Conservation (phyloP, 345 rosid genomes). For the Populus davidiana region DNA sequence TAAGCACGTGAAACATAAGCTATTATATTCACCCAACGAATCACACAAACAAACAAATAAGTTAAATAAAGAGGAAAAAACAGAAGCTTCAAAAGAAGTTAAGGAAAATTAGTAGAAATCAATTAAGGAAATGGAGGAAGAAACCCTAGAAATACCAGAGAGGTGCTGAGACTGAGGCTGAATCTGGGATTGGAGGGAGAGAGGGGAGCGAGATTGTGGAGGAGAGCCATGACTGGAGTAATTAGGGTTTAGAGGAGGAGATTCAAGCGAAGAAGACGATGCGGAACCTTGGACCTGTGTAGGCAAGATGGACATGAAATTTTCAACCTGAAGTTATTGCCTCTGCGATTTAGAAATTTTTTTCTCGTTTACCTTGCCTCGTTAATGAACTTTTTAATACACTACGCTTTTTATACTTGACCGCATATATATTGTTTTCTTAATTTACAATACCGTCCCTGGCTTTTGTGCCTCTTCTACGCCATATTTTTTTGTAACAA, state of each 20-base stretch:
- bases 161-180: background rate
- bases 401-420: too few species aligned
- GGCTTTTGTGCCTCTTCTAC: background rate
- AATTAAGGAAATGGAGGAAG: background rate
- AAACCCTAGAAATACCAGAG: slow-evolving; percentile 7
- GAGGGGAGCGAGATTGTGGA: slow-evolving; percentile 11
- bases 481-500: background rate
- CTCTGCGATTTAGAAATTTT: too few species aligned
- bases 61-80: background rate
- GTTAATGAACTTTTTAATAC: too few species aligned
- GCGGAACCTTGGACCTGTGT: slow-evolving; percentile 51
- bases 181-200: slow-evolving; percentile 25
- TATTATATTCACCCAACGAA: too few species aligned
- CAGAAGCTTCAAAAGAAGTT: background rate
- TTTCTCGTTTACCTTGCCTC: too few species aligned
- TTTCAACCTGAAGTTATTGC: background rate
- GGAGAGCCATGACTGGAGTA: slow-evolving; percentile 52
- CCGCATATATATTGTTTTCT: background rate
- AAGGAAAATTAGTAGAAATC: background rate
- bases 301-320: slow-evolving; percentile 99
- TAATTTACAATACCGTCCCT: background rate
- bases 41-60: background rate
- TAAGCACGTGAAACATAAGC: too few species aligned
- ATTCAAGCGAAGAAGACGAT: slow-evolving; percentile 41
- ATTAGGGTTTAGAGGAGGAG: slow-evolving; percentile 50